Percentiles rank a stretch among this genome's conserved stretches.
These are phyloP conservation scores for Hamamelis virginiana DNA, from an alignment of 164 flowering plant genomes.

Conservation along the genomic window DNA sequence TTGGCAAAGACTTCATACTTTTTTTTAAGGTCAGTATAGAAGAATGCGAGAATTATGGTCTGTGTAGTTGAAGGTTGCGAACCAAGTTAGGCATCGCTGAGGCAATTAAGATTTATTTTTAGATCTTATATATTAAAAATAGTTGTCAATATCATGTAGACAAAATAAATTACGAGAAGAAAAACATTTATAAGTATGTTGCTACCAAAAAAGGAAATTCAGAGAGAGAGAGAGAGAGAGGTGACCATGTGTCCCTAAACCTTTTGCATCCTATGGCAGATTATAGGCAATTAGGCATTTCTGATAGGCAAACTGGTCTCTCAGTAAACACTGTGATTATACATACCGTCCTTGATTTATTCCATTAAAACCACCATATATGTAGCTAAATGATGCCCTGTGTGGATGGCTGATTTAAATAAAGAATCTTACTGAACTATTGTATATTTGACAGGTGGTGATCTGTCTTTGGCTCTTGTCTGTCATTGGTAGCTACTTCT, in stretches of 20 bases:
- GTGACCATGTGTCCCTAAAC: no score
- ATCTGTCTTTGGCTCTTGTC: constrained; percentile 82
- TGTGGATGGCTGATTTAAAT: not conserved
- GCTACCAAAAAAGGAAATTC: no score
- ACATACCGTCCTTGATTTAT: not conserved
- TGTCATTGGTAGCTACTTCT: constrained; percentile 74
- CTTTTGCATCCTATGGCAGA: no score
- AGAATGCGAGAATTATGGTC: not conserved
- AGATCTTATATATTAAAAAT: not conserved
- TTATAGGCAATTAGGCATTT: no score
- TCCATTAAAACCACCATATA: not conserved
- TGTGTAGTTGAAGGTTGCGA: not conserved
- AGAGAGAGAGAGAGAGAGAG: no score
- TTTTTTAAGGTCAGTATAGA: constrained; percentile 72
- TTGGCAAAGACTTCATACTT: constrained; percentile 85
- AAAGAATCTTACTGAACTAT: not conserved
- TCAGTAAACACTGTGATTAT: no score
- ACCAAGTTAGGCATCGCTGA: not conserved
- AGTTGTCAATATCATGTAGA: no score
- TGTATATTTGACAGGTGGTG: constrained; percentile 63
- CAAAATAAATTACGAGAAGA: no score
- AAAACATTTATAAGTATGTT: no score
- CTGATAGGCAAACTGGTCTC: no score
- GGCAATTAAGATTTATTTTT: not conserved
- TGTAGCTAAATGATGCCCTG: no score